Base-by-base conservation (phyloP, 2,329 filamentous ascomycete genomes). In the Neonectria neomacrospora region DNA sequence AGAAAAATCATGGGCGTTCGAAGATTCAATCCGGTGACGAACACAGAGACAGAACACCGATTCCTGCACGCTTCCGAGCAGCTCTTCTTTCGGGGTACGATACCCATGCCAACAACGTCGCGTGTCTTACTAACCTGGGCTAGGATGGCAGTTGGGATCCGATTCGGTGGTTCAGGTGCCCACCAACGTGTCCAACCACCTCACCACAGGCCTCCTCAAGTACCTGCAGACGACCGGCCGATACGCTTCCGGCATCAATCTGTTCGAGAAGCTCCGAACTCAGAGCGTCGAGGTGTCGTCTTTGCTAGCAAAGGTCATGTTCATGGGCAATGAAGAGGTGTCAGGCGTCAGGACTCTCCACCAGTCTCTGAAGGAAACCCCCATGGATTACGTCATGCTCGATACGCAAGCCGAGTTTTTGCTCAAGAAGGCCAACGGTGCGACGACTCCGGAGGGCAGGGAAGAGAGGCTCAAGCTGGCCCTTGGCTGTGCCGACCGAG, bases 141-240 rank as follows among this genome's bases (percentile, higher is more conserved):
- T 32, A 95, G 93, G 94, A 67, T 96, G 94, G 89, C 95, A 98
- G 79, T 83, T 99, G 23, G 96, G 96, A 58, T 98, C 96, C 18
- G 96, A 99, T 76, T 95, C 95, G 0, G 92, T 97, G 74, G 96
- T 98, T 5, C 96, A 99, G 79, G 95, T 99, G 3, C 96, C 96
- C 3, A 99, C 97, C 74, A 91, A 96, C 62, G 96, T 98, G 60
- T 96, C 93, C 16, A 99, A 99, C 76, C 94, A 98, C 77, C 85
- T 99, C 41, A 97, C 95, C 1, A 90, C 93, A n/a, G 96, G 96
- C 3, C 87, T 99, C 6, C 83, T 99, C 32, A 93, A 92, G 79
- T 99, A 99, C 77, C 96, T 99, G 71, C 89, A 94, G 72, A 99
- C 96, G 0, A 98, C 95, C 0, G 96, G 96, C 18, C 90, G 96